These are phyloP conservation scores for Leccinum subtestaceum DNA, from an alignment of 768 basidiomycete species.

Conservation along the genomic window DNA sequence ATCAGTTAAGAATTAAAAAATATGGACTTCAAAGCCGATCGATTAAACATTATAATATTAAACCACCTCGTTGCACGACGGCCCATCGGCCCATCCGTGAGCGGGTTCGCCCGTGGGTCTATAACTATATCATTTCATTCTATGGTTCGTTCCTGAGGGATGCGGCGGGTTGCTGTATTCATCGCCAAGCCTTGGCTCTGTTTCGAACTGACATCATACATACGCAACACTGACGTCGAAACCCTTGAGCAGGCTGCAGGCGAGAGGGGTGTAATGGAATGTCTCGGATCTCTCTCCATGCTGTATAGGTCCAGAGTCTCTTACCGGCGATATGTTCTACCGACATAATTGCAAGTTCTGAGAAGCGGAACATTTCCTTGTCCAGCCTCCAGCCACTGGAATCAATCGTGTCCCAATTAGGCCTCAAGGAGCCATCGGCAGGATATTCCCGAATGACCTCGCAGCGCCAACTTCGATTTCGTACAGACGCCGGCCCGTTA, in stretches of 20 bases:
- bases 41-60: background rate
- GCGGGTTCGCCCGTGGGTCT: background rate
- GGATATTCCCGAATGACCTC: constrained; percentile 23
- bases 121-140: constrained; percentile 1
- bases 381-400: background rate
- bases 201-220: constrained; percentile 1
- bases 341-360: constrained; percentile 5
- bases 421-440: constrained; percentile 11
- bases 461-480: constrained; percentile 13
- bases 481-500: constrained; percentile 29
- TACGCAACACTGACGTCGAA: background rate
- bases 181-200: background rate
- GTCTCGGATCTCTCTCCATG: background rate
- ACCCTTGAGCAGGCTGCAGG: background rate
- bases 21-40: background rate
- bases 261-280: background rate
- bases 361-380: constrained; percentile 5
- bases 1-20: background rate
- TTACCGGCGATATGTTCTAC: constrained; percentile 6
- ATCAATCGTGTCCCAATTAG: constrained; percentile 9
- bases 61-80: constrained; percentile 12
- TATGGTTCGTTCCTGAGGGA: constrained; percentile 1
- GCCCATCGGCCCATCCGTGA: background rate
- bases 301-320: background rate
- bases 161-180: constrained; percentile 20